A percentile compares a stretch with the other conserved stretches of the same genome.
Evolutionary conservation across 495 filamentous ascomycete species (phyloP).

Genomic region (Lasiosphaeris hirsuta): DNA sequence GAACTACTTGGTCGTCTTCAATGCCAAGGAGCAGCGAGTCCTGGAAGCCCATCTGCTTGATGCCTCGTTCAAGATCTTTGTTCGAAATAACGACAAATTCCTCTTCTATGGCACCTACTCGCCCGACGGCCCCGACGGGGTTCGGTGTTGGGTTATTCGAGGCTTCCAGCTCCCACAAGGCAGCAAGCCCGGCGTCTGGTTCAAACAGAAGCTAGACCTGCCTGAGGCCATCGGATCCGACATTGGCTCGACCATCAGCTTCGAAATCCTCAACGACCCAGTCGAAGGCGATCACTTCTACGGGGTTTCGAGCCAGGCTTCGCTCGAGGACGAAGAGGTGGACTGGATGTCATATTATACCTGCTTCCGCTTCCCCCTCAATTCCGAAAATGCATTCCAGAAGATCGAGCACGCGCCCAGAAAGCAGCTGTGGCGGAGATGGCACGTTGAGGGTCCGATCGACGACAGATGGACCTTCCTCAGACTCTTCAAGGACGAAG

Average conservation of each 20-base stretch:
- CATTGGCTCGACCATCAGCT: slow-evolving; percentile 65
- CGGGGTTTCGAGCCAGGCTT: slow-evolving; percentile 63
- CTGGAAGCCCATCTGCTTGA: slow-evolving; percentile 42
- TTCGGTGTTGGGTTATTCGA: slow-evolving; percentile 59
- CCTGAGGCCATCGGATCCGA: slow-evolving; percentile 58
- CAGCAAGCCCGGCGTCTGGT: slow-evolving; percentile 18
- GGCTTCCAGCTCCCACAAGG: slow-evolving; percentile 47
- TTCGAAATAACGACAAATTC: slow-evolving; percentile 61
- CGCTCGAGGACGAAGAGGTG: slow-evolving; percentile 60
- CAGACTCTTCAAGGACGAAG: slow-evolving; percentile 60
- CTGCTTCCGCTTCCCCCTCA: slow-evolving; percentile 59
- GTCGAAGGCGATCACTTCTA: slow-evolving; percentile 48
- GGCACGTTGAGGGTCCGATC: slow-evolving; percentile 70
- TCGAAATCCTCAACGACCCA: slow-evolving; percentile 64
- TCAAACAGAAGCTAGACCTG: slow-evolving; percentile 43
- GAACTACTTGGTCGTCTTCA: slow-evolving; percentile 59
- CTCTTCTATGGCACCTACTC: slow-evolving; percentile 68
- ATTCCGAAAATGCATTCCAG: slow-evolving; percentile 27
- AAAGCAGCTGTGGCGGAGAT: slow-evolving; percentile 58
- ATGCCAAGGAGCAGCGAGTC: slow-evolving; percentile 42
- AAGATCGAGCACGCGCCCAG: slow-evolving; percentile 33
- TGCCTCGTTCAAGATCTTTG: slow-evolving; percentile 57
- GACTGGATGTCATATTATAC: slow-evolving; percentile 72
- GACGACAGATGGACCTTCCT: slow-evolving; percentile 75
- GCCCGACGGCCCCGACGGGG: slow-evolving; percentile 46